These are phyloP conservation scores for Bolboschoenus planiculmis DNA, from an alignment of 176 grass and related monocot species.

Conservation along the genomic window DNA sequence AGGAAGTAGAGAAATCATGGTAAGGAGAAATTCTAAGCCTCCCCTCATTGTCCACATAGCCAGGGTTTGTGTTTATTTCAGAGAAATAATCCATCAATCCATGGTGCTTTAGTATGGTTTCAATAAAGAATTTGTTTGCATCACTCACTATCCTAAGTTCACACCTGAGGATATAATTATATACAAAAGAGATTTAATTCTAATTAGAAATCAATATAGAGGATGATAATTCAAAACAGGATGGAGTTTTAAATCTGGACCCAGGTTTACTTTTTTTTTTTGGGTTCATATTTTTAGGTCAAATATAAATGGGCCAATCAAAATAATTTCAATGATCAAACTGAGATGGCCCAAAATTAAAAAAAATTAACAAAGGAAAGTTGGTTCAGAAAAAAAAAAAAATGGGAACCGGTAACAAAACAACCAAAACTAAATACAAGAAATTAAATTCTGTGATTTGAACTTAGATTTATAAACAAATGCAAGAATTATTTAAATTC, in stretches of 20 bases:
- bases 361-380: not conserved
- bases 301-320: not conserved
- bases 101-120: constrained; percentile 59
- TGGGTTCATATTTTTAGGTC: not conserved
- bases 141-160: constrained; percentile 75
- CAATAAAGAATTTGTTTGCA: constrained; percentile 80
- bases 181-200: not conserved
- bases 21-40: constrained; percentile 50
- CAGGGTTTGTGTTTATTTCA: constrained; percentile 53
- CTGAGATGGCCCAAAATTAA: not conserved
- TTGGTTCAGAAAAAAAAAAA: not conserved
- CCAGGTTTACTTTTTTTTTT: not conserved
- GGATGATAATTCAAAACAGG: not conserved
- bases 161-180: constrained; percentile 29
- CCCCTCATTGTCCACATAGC: constrained; percentile 53
- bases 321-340: not conserved
- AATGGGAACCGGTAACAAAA: not conserved
- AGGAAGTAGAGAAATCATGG: constrained; percentile 35
- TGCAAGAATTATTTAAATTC: not conserved
- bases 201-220: not conserved
- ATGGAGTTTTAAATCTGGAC: not conserved
- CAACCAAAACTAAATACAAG: not conserved
- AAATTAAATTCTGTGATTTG: not conserved
- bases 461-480: not conserved
- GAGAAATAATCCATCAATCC: constrained; percentile 61